Conservation (phyloP, 2,329 filamentous ascomycete genomes). For the Harringtonia aguacate region DNA sequence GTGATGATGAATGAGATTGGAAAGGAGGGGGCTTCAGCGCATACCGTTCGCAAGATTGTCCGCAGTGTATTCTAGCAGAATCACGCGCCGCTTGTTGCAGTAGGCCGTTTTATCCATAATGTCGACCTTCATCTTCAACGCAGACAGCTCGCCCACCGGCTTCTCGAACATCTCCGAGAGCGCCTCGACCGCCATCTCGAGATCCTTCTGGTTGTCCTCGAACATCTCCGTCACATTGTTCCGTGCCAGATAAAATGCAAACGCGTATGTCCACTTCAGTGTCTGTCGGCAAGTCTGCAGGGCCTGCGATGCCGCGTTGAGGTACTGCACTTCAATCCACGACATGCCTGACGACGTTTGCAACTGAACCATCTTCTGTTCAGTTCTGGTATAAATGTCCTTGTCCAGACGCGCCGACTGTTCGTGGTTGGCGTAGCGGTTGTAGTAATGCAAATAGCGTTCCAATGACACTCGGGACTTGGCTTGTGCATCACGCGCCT, state of each 20-base stretch:
- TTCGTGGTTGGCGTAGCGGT: slow-evolving; percentile 97
- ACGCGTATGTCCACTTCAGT: slow-evolving; percentile 98
- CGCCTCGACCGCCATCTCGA: slow-evolving; percentile 94
- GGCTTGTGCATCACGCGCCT: slow-evolving; percentile 85
- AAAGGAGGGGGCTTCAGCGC: slow-evolving; percentile 20
- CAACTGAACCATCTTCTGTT: slow-evolving; percentile 97
- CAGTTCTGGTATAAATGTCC: slow-evolving; percentile 90
- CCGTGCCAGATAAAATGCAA: slow-evolving; percentile 91
- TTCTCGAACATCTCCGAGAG: slow-evolving; percentile 99
- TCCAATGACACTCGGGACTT: slow-evolving; percentile 84
- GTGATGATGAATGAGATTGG: not conserved
- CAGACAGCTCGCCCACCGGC: slow-evolving; percentile 73
- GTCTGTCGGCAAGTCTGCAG: slow-evolving; percentile 97
- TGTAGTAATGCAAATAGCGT: slow-evolving; percentile 98
- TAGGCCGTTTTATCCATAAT: slow-evolving; percentile 99
- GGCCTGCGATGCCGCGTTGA: slow-evolving; percentile 85
- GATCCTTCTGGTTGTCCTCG: slow-evolving; percentile 95
- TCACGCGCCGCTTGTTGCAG: slow-evolving; percentile 84
- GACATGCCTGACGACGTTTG: slow-evolving; percentile 92
- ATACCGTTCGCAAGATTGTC: slow-evolving; percentile 81
- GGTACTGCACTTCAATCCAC: slow-evolving; percentile 98
- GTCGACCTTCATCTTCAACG: slow-evolving; percentile 87
- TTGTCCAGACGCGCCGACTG: slow-evolving; percentile 95
- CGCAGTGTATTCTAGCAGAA: slow-evolving; percentile 83
- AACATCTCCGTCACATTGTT: slow-evolving; percentile 97